Evolutionary conservation across 139 green algal species (phyloP).

Genomic region (Volvox reticuliferus): DNA sequence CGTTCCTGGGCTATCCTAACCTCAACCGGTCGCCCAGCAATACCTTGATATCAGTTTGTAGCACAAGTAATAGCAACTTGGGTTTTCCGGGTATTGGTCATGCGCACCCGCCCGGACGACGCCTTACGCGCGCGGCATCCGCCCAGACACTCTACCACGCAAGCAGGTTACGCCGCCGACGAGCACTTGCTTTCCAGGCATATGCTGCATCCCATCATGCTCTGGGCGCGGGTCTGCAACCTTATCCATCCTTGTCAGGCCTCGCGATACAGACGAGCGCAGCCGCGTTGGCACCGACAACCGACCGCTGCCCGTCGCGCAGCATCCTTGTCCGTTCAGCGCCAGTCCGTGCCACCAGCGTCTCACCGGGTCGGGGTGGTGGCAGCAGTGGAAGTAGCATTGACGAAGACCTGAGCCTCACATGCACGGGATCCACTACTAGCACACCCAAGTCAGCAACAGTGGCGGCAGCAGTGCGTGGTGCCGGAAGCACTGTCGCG

Average conservation of each 20-base stretch:
- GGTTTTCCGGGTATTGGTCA: background rate
- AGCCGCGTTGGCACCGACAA: background rate
- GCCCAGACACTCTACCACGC: no score
- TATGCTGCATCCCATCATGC: no score
- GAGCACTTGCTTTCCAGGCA: no score
- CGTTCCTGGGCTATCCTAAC: background rate
- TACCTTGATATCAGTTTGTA: slow-evolving; percentile 7
- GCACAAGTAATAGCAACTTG: slow-evolving; percentile 8
- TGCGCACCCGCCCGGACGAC: background rate
- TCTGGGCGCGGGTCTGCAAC: no score
- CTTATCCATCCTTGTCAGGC: no score
- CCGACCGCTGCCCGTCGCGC: background rate
- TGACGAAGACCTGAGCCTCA: background rate
- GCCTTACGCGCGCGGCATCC: background rate
- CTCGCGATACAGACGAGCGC: background rate
- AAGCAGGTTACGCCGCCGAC: no score
- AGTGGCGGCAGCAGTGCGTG: background rate
- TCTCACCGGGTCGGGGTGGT: background rate
- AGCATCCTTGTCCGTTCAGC: background rate
- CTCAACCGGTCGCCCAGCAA: slow-evolving; percentile 12
- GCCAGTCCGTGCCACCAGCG: slow-evolving; percentile 10
- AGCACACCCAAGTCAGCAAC: background rate
- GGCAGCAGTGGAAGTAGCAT: slow-evolving; percentile 4
- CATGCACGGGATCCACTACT: background rate
- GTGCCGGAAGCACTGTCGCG: background rate